Base-by-base conservation (phyloP, 2,329 filamentous ascomycete genomes). In the Sclerotinia subarctica region DNA sequence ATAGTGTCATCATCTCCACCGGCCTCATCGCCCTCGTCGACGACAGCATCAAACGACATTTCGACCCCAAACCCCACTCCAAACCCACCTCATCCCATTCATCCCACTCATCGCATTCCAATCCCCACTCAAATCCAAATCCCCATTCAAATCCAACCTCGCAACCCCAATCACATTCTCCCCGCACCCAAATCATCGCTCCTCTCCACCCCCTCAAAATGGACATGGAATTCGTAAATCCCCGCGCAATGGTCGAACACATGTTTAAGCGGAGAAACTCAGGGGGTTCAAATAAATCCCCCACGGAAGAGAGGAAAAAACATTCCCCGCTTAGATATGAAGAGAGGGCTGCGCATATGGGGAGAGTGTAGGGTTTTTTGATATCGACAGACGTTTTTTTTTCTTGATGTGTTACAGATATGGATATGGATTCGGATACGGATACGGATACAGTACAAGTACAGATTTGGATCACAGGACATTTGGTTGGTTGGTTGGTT, bases 21-120 rank as follows among this genome's bases (percentile, higher is more conserved):
- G 94, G 94, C 32, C 85, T 98, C 73, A 88, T 96, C 74, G 88
- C 91, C 10, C 86, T 98, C 56, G 90, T 96, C 64, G 94, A 98
- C 76, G 93, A 98, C 80, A 92, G 89, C 81, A 97, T 98, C 82
- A 91, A 92, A 79, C 68, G 72, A 11, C 72, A 70, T 62, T 76
- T 76, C 70, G 71, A 74, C 26, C 44, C 71, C 29, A 74, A 72
- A 66, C 85, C 84, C 73, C 81, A 81, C 68, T 79, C 79, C 24
- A 32, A 51, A 53, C 44, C 94, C 26, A 26, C 70, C 42, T 74
- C 71, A 66, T 85, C 91, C 8, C 86, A 98, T 52, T 90, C 95
- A 97, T 80, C 92, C 88, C 81, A 96, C 97, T 82, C 91, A 91
- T 63, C 70, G 4, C 71, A 69, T 60, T 76, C 75, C 10, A 10